A percentile compares a stretch with the other conserved stretches of the same genome.
These are phyloP conservation scores for Phylloporus sp. DNA, from an alignment of 768 basidiomycete genomes.

Conservation along the genomic window DNA sequence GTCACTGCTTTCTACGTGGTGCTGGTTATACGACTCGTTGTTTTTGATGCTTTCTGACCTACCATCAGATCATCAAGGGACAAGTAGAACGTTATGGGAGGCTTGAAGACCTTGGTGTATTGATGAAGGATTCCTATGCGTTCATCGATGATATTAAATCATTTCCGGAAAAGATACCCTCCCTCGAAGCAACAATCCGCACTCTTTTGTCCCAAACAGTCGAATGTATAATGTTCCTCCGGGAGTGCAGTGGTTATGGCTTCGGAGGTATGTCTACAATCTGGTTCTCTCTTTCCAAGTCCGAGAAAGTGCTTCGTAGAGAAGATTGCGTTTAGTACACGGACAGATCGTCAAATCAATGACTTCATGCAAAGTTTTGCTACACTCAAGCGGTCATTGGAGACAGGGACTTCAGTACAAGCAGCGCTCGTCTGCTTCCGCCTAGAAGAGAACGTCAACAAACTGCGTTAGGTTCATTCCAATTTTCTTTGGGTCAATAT, in stretches of 20 bases:
- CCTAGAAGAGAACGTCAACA: slow-evolving; percentile 25
- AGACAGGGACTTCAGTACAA: slow-evolving; percentile 24
- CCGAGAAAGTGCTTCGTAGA: slow-evolving; percentile 14
- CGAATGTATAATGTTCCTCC: slow-evolving; percentile 36
- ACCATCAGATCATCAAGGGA: slow-evolving; percentile 23
- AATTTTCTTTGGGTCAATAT: neutral
- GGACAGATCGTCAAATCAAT: slow-evolving; percentile 20
- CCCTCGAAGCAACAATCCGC: slow-evolving; percentile 26
- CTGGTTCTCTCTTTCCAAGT: neutral
- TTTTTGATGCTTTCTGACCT: slow-evolving; percentile 6
- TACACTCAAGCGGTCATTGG: slow-evolving; percentile 24
- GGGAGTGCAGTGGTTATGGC: slow-evolving; percentile 33
- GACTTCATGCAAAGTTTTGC: slow-evolving; percentile 21
- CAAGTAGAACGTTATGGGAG: slow-evolving; percentile 26
- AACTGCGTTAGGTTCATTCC: slow-evolving; percentile 18
- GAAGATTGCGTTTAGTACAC: slow-evolving; percentile 11
- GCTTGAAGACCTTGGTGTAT: slow-evolving; percentile 22
- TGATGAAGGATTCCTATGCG: slow-evolving; percentile 31
- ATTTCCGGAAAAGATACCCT: slow-evolving; percentile 26
- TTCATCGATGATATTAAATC: slow-evolving; percentile 30
- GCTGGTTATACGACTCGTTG: neutral
- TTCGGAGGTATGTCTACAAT: slow-evolving; percentile 28
- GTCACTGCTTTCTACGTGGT: slow-evolving; percentile 29
- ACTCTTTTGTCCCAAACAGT: slow-evolving; percentile 31
- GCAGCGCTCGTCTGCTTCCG: slow-evolving; percentile 27